Percentiles rank a stretch among this genome's conserved stretches.
Conservation (phyloP, 2,329 filamentous ascomycete genomes). For the Incumbomyces delicatus region DNA sequence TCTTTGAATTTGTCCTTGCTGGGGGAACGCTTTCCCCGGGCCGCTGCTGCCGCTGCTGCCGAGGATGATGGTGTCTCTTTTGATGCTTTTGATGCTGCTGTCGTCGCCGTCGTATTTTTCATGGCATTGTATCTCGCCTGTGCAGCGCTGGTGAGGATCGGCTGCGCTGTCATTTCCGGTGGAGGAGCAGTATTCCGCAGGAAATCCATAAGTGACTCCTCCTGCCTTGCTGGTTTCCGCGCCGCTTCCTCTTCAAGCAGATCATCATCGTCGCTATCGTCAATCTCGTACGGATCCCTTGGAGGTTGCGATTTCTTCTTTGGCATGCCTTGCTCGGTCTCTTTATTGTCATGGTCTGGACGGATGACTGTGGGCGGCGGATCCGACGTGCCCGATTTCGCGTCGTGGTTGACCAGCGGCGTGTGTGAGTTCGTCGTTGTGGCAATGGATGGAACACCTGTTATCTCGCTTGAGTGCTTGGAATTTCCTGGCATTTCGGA, state of each 20-base stretch:
- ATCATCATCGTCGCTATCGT: slow-evolving; percentile 60
- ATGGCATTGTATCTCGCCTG: background rate
- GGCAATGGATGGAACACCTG: slow-evolving; percentile 37
- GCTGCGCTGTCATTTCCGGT: slow-evolving; percentile 22
- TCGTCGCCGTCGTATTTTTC: slow-evolving; percentile 9
- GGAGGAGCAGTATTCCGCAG: slow-evolving; percentile 37
- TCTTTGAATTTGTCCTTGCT: slow-evolving; percentile 17
- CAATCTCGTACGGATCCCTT: slow-evolving; percentile 88
- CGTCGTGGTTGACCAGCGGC: slow-evolving; percentile 46
- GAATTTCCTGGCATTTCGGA: slow-evolving; percentile 14
- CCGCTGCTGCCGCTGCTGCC: too few relatives aligned
- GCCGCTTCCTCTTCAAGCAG: slow-evolving; percentile 40
- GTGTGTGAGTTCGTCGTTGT: slow-evolving; percentile 68
- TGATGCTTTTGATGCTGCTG: too few relatives aligned
- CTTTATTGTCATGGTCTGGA: slow-evolving; percentile 20
- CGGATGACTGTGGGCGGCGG: slow-evolving; percentile 4
- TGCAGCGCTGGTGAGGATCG: slow-evolving; percentile 12
- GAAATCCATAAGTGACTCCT: slow-evolving; percentile 41
- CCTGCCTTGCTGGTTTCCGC: slow-evolving; percentile 24
- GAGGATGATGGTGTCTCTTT: too few relatives aligned
- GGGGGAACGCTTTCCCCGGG: background rate
- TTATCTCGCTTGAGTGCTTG: slow-evolving; percentile 37
- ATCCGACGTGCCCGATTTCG: slow-evolving; percentile 8
- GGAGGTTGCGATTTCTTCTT: slow-evolving; percentile 67
- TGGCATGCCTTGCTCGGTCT: slow-evolving; percentile 44